Evolutionary conservation across 179 eudicot genomes (phyloP), one percentile per base, ranked within the genome.

Genomic region (Drosera spatulata): DNA sequence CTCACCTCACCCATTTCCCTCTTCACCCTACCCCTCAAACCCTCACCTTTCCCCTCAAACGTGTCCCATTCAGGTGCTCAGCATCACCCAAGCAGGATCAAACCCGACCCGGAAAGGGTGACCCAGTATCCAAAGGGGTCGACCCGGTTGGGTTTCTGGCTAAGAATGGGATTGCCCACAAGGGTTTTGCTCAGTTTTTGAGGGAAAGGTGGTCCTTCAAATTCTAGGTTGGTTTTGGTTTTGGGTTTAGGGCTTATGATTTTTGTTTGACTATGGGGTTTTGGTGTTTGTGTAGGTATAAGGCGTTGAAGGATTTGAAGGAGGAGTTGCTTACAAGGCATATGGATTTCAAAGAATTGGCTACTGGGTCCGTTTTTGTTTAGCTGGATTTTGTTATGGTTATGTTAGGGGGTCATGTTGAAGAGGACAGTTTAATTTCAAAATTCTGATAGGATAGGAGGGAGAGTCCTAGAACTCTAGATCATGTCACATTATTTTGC

Each of bases 291-390:
- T 73, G 66, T 85, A 93, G 97, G 86, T 73, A 93, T 65, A 93
- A 93, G 64, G 83, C 80, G 41, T 56, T 86, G 74, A 93, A 89
- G 76, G 88, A 89, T 71, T 77, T 79, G 62, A 84, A 74, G 78
- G 90, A 84, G 44, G 86, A 79, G 58, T 78, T 93, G 33, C 72
- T 78, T 47, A 70, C 75, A 40, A 90, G 90, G 67, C 80, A 71
- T 62, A 14, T 74, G 78, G 71, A 81, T 75, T 77, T 86, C 42
- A 74, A 68, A 75, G 93, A 93, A 53, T 39, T 86, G 71, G 83
- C 94, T 80, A 81, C 95, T 53, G 99, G 99, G 99, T n/a, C n/a
- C n/a, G n/a, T n/a, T n/a, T n/a, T n/a, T n/a, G n/a, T 44, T 49
- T 44, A 6, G 2, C 47, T 11, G 0, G 39, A 15, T 2, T 22